phyloP scores from a whole-genome alignment of 345 rosid genomes.

The Gossypioides kirkii region DNA sequence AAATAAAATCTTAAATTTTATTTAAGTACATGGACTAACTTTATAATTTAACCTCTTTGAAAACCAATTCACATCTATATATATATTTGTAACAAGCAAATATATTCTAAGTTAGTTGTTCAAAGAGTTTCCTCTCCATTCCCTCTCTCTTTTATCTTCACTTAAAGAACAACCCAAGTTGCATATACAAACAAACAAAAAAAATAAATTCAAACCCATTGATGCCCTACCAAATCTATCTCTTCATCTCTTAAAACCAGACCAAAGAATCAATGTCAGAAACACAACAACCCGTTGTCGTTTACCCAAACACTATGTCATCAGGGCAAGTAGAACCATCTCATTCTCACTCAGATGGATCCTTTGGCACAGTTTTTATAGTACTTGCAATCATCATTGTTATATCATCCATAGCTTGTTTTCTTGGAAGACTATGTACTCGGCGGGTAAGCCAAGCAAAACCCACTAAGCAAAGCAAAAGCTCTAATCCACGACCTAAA shows the following conservation, averaged over 20 bases:
- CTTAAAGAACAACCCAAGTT: constrained; percentile 37
- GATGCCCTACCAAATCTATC: constrained; percentile 2
- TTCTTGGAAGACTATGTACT: constrained; percentile 51
- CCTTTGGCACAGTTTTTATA: constrained; percentile 53
- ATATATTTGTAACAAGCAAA: constrained; percentile 15
- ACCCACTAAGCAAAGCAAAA: constrained; percentile 4
- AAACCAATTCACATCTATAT: background rate
- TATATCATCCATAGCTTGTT: constrained; percentile 51
- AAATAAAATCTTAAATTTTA: no score
- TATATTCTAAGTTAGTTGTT: constrained; percentile 28
- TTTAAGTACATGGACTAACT: background rate
- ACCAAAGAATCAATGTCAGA: constrained; percentile 11
- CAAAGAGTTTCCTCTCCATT: constrained; percentile 15
- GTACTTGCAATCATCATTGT: constrained; percentile 54
- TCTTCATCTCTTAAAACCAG: background rate
- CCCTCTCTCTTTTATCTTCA: constrained; percentile 32
- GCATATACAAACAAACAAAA: background rate
- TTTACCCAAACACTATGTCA: constrained; percentile 41
- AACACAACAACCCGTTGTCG: constrained; percentile 34
- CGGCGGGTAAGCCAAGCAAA: constrained; percentile 10
- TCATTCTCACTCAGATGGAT: constrained; percentile 44
- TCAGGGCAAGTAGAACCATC: constrained; percentile 24
- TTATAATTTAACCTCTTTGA: background rate
- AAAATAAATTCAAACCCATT: background rate
- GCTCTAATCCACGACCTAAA: constrained; percentile 7